Percentiles rank a stretch among this genome's conserved stretches.
These are phyloP conservation scores for Colletotrichum plurivorum DNA, from an alignment of 2,329 filamentous ascomycete species.

Conservation along the genomic window DNA sequence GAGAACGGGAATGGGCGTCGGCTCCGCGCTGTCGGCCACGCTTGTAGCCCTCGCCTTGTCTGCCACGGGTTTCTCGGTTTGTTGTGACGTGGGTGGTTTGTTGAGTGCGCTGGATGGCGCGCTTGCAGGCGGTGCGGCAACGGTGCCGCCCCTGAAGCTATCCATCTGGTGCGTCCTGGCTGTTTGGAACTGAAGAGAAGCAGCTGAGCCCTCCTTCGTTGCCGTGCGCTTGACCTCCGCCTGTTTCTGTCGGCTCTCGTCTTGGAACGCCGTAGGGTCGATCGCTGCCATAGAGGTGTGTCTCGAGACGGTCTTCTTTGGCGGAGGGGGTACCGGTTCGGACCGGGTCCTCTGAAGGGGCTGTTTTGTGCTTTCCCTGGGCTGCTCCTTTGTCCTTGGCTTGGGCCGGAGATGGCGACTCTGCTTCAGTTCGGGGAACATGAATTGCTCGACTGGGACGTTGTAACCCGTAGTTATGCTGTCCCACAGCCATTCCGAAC, in stretches of 20 bases:
- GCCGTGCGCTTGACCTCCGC: slow-evolving; percentile 9
- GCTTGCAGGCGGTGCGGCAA: slow-evolving; percentile 56
- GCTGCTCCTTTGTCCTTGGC: slow-evolving; percentile 16
- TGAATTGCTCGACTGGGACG: slow-evolving; percentile 60
- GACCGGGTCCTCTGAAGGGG: slow-evolving; percentile 36
- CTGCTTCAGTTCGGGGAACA: slow-evolving; percentile 61
- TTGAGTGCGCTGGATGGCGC: slow-evolving; percentile 58
- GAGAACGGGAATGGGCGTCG: slow-evolving; percentile 20
- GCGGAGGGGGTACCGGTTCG: slow-evolving; percentile 24
- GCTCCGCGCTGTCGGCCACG: slow-evolving; percentile 34
- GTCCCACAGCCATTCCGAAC: slow-evolving; percentile 86
- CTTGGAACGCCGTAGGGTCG: slow-evolving; percentile 58
- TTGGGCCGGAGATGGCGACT: slow-evolving; percentile 20
- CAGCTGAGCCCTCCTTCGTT: slow-evolving; percentile 25
- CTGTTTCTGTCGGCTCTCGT: slow-evolving; percentile 41
- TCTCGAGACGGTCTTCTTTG: slow-evolving; percentile 43
- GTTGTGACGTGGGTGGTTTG: slow-evolving; percentile 52
- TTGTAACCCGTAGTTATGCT: slow-evolving; percentile 74
- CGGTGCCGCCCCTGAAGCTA: slow-evolving; percentile 45
- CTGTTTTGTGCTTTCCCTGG: slow-evolving; percentile 16
- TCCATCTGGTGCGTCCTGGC: slow-evolving; percentile 55
- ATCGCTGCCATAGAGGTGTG: slow-evolving; percentile 43
- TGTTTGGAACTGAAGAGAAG: slow-evolving; percentile 57
- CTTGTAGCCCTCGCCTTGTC: slow-evolving; percentile 20
- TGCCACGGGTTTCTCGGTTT: slow-evolving; percentile 2